Evolutionary conservation across 2,329 filamentous ascomycete species (phyloP).

Genomic region (Thyridium curvatum): DNA sequence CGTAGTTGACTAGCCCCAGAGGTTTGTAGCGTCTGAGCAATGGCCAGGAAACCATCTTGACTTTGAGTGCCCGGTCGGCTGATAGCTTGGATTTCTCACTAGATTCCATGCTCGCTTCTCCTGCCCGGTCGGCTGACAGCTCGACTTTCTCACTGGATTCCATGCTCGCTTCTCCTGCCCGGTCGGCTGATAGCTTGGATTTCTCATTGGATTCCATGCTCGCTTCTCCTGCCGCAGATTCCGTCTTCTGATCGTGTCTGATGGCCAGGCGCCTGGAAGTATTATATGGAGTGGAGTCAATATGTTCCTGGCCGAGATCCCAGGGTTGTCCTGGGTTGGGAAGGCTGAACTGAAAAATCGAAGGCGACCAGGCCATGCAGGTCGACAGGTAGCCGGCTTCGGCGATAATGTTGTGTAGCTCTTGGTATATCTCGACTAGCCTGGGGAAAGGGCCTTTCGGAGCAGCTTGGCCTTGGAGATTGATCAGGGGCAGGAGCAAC

Average conservation of each 20-base stretch:
- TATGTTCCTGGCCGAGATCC: conserved; percentile 14
- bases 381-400: conserved; percentile 22
- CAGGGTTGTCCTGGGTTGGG: conserved; percentile 18
- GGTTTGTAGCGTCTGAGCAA: conserved; percentile 18
- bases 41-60: conserved; percentile 24
- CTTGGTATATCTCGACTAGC: conserved; percentile 19
- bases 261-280: neutral
- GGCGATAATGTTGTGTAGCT: conserved; percentile 22
- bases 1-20: conserved; percentile 3
- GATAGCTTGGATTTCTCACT: neutral
- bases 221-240: conserved; percentile 1
- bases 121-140: no score
- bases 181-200: no score
- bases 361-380: conserved; percentile 18
- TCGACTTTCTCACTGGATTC: no score
- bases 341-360: conserved; percentile 21
- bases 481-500: conserved; percentile 28
- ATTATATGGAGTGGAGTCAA: conserved; percentile 10
- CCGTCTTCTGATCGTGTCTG: neutral
- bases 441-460: conserved; percentile 4
- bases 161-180: no score
- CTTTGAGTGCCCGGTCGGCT: no score
- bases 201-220: neutral
- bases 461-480: conserved; percentile 16
- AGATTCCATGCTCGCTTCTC: conserved; percentile 2